Percentiles rank a stretch among this genome's conserved stretches.
Conservation (phyloP, 768 basidiomycete species). For the Tylopilus plumbeoviolaceoides region DNA sequence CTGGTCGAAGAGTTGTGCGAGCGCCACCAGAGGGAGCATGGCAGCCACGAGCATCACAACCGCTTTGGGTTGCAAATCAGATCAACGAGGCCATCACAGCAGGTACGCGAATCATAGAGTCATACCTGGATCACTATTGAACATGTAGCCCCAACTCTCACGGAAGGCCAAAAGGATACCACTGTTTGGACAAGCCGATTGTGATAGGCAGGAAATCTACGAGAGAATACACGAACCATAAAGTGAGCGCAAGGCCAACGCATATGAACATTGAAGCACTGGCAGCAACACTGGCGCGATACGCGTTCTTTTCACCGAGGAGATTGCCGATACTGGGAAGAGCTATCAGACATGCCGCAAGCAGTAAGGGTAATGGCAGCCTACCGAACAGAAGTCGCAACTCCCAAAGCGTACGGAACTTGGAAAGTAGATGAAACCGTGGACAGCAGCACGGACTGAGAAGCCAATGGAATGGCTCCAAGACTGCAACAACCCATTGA, state of each 20-base stretch:
- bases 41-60: slow-evolving; percentile 42
- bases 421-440: slow-evolving; percentile 77
- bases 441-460: slow-evolving; percentile 80
- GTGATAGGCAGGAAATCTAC: background rate
- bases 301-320: slow-evolving; percentile 73
- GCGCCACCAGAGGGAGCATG: slow-evolving; percentile 71
- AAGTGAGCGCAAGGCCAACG: slow-evolving; percentile 52
- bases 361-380: slow-evolving; percentile 11
- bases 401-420: slow-evolving; percentile 74
- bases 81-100: background rate
- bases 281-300: slow-evolving; percentile 67
- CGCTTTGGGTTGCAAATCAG: slow-evolving; percentile 7
- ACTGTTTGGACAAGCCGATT: slow-evolving; percentile 28
- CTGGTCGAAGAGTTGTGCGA: slow-evolving; percentile 83
- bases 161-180: slow-evolving; percentile 56
- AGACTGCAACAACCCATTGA: slow-evolving; percentile 44
- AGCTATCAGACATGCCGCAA: background rate
- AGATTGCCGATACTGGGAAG: slow-evolving; percentile 77
- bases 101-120: background rate
- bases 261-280: slow-evolving; percentile 64
- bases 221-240: slow-evolving; percentile 42
- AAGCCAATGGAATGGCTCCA: slow-evolving; percentile 77
- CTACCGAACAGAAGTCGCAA: slow-evolving; percentile 83
- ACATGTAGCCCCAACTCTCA: slow-evolving; percentile 67
- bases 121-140: slow-evolving; percentile 62